Base-by-base conservation (phyloP, 1,139 yeast species). In the Kurtzmaniella natalensis region DNA sequence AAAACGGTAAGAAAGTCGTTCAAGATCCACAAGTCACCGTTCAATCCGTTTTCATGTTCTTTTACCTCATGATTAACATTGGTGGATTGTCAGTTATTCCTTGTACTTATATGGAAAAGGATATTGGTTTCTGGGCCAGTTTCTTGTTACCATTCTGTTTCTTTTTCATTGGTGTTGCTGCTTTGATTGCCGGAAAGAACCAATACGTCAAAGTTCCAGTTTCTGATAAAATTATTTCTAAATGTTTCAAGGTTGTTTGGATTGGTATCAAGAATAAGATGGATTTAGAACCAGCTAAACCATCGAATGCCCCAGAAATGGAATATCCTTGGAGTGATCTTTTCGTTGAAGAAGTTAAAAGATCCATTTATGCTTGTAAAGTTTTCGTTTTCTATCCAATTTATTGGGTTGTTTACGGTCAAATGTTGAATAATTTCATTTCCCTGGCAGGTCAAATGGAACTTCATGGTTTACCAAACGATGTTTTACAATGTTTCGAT, bases 371-470 rank as follows among this genome's bases (percentile, higher is more conserved):
- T 42, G 84, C 81, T 23, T 79, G 85, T 65, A 74, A 74, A 53
- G 82, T 79, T 36, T 79, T 78, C 50, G 50, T 69, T 21, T 74
- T 72, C 57, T 78, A 68, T 57, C 84, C 84, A 22, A 59, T 79
- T 33, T 79, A 73, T 62, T 79, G 85, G 85, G 65, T 78, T 30
- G 79, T 74, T 23, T 78, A 78, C 53, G 80, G 81, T 20, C 84
- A 79, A 58, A 78, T 78, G 81, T 50, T 71, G 37, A 76, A 73
- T 58, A 79, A 78, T 55, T 76, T 79, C 44, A 69, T 78, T 35
- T 70, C 81, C 22, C 83, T 76, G 52, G 84, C 85, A 26, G 83
- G 76, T 37, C 62, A 65, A 48, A 78, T 78, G 83, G 72, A 75
- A 50, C 59, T 69, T 36, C 82, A 78, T 51, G 76, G 77, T 7